Conservation (phyloP, 163 green algal species). For the Trebouxiophyceae sp. region DNA sequence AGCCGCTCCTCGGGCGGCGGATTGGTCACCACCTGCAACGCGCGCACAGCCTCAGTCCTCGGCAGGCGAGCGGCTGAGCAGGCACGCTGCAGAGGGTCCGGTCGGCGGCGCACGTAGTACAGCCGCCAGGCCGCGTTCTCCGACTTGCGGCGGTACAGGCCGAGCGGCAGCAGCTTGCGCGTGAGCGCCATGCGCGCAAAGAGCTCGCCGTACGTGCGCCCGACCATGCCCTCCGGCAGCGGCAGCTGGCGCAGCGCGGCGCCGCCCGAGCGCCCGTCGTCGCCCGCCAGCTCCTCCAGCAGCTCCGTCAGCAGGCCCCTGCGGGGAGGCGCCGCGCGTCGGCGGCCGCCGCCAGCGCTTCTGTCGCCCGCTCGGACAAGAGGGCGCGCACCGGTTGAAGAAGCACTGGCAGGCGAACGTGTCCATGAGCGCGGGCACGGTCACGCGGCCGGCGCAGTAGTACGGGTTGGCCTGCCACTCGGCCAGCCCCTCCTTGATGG, state of each 20-base stretch:
- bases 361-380: too few species aligned
- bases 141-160: constrained; percentile 47
- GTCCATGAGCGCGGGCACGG: constrained; percentile 74
- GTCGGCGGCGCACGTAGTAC: constrained; percentile 12
- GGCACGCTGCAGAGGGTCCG: too few species aligned
- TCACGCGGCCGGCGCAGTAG: constrained; percentile 67
- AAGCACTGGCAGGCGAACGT: constrained; percentile 67
- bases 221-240: constrained; percentile 36
- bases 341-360: too few species aligned
- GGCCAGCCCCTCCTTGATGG: constrained; percentile 43
- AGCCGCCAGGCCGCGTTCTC: constrained; percentile 63
- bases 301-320: constrained; percentile 40
- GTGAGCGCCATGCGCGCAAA: constrained; percentile 27
- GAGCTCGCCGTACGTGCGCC: constrained; percentile 54
- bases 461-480: constrained; percentile 80
- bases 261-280: constrained; percentile 32
- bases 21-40: constrained; percentile 39
- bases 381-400: constrained; percentile 59
- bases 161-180: constrained; percentile 46
- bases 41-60: too few species aligned
- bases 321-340: too few species aligned
- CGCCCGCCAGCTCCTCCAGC: constrained; percentile 48
- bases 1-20: constrained; percentile 40
- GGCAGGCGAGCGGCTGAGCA: too few species aligned
- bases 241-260: constrained; percentile 41